Evolutionary conservation across 192 early-diverging fungal genomes (phyloP).

Genomic region (Lunasporangiospora selenospora): DNA sequence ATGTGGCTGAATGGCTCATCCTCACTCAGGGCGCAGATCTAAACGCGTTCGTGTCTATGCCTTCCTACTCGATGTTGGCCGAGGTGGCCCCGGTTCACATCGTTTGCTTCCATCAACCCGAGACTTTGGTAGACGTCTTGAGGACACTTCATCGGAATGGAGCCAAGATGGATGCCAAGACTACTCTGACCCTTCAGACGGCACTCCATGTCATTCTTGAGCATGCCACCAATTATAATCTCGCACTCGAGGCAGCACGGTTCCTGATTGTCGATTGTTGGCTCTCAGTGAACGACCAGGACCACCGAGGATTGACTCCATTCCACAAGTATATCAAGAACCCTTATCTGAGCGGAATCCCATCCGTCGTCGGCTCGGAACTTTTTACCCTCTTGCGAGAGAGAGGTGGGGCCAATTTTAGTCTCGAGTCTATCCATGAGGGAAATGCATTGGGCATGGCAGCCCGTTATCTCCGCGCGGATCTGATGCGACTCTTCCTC

Average conservation of each 20-base stretch:
- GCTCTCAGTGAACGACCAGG: slow-evolving; percentile 34
- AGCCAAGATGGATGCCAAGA: slow-evolving; percentile 33
- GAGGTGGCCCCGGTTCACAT: slow-evolving; percentile 38
- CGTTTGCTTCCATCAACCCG: slow-evolving; percentile 43
- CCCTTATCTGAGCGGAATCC: slow-evolving; percentile 26
- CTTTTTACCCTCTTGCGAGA: slow-evolving; percentile 35
- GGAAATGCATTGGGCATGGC: slow-evolving; percentile 39
- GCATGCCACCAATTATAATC: slow-evolving; percentile 30
- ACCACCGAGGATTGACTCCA: slow-evolving; percentile 39
- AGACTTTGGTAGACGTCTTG: slow-evolving; percentile 30
- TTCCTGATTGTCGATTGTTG: slow-evolving; percentile 31
- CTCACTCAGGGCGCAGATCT: slow-evolving; percentile 25
- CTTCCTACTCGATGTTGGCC: slow-evolving; percentile 37
- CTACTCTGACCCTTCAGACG: slow-evolving; percentile 30
- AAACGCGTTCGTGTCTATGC: slow-evolving; percentile 14
- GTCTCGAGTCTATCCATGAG: slow-evolving; percentile 29
- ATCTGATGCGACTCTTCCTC: slow-evolving; percentile 39
- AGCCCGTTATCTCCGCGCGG: slow-evolving; percentile 37
- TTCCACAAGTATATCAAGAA: slow-evolving; percentile 50
- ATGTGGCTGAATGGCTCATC: slow-evolving; percentile 34
- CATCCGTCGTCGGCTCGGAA: slow-evolving; percentile 34
- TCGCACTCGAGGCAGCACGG: slow-evolving; percentile 20
- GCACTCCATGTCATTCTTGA: slow-evolving; percentile 43
- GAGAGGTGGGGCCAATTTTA: slow-evolving; percentile 24
- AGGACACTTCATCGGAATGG: slow-evolving; percentile 36